These are phyloP conservation scores for Colletotrichum eleusines DNA, from an alignment of 2,329 filamentous ascomycete species.

Conservation along the genomic window DNA sequence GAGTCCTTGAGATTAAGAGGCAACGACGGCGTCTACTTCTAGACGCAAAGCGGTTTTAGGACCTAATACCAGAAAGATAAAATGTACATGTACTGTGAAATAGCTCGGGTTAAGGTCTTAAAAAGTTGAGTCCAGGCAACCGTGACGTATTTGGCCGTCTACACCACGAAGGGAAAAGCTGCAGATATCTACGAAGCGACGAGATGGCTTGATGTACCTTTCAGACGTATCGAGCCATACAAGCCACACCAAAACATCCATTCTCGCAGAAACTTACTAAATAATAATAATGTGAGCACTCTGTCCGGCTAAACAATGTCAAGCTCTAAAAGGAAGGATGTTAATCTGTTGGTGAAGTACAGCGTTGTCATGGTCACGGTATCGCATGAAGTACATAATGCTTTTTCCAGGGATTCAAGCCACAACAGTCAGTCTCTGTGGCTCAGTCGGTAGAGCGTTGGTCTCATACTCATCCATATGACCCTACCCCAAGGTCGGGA, in stretches of 20 bases:
- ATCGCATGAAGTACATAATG: no score
- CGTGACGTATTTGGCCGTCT: not conserved
- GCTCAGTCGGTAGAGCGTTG: constrained; percentile 41
- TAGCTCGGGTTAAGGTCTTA: accelerated
- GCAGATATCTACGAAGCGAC: no score
- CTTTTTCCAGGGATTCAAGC: not conserved
- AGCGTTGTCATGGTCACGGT: no score
- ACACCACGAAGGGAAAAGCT: not conserved
- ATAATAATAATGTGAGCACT: no score
- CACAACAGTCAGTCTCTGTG: constrained; percentile 14
- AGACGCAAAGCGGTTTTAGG: no score
- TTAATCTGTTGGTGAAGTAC: not conserved
- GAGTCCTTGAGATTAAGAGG: no score
- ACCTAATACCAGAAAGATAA: no score
- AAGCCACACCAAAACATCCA: not conserved
- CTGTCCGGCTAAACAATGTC: no score
- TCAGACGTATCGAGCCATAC: not conserved
- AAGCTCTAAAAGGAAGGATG: no score
- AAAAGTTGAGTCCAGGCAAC: no score
- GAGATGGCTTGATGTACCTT: not conserved
- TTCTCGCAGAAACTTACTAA: not conserved
- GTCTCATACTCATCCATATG: constrained; percentile 38
- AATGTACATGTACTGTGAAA: no score
- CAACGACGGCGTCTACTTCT: no score
- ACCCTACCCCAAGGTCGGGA: constrained; percentile 10